phyloP scores from a whole-genome alignment of 2,329 filamentous ascomycete genomes.

The Alternaria incomplexa region DNA sequence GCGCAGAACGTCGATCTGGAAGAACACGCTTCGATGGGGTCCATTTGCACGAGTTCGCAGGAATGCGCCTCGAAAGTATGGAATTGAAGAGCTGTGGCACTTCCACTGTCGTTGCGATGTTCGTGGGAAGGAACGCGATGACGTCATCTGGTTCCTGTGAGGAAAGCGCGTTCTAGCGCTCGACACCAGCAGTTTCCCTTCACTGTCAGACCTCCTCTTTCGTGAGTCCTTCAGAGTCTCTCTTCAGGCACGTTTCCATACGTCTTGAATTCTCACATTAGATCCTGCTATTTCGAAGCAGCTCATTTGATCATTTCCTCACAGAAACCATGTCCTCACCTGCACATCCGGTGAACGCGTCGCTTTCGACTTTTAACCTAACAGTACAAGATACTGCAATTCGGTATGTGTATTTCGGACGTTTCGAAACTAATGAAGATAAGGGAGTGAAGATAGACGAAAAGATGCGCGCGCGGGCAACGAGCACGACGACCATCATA shows the following conservation, averaged over 20 bases:
- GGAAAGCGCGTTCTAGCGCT: not conserved
- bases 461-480: not conserved
- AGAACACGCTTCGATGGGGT: no score
- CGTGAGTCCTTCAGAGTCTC: not conserved
- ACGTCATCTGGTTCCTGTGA: not conserved
- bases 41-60: not conserved
- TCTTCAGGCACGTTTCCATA: not conserved
- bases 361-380: not conserved
- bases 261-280: not conserved
- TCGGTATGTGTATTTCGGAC: not conserved
- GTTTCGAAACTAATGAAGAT: not conserved
- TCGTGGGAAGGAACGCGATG: not conserved
- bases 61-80: not conserved
- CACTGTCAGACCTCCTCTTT: not conserved
- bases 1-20: not conserved
- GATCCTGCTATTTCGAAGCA: not conserved
- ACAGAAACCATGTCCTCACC: not conserved
- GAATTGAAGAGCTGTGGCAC: not conserved
- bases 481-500: not conserved
- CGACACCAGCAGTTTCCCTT: not conserved
- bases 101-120: not conserved
- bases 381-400: not conserved
- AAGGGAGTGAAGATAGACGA: not conserved
- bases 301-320: not conserved
- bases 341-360: not conserved